These are phyloP conservation scores for Penicillium alfredii DNA, from an alignment of 495 filamentous ascomycete species.

Conservation along the genomic window DNA sequence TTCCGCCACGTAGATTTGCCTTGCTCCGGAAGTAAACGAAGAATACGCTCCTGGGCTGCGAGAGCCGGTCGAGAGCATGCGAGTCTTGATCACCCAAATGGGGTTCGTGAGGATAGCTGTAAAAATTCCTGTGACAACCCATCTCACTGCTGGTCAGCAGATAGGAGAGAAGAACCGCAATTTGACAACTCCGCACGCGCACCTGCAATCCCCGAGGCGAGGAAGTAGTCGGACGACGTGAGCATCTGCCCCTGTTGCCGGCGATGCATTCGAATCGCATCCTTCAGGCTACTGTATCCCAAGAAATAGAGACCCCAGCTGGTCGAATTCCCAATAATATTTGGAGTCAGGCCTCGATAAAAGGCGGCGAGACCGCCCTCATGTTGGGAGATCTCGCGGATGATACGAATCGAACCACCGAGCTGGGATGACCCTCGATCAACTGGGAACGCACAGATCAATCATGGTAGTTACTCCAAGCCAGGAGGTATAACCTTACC, in stretches of 20 bases:
- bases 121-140: slow-evolving; percentile 42
- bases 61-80: slow-evolving; percentile 83
- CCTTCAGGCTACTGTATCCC: slow-evolving; percentile 57
- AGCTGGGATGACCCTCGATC: slow-evolving; percentile 41
- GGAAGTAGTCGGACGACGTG: slow-evolving; percentile 72
- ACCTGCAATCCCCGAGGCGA: slow-evolving; percentile 73
- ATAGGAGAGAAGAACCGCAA: not conserved
- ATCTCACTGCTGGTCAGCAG: not conserved
- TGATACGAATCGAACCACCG: slow-evolving; percentile 50
- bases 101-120: slow-evolving; percentile 87
- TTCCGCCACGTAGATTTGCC: slow-evolving; percentile 57
- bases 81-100: slow-evolving; percentile 97
- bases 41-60: slow-evolving; percentile 71
- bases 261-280: slow-evolving; percentile 27
- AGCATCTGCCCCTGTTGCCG: slow-evolving; percentile 30
- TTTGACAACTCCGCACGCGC: slow-evolving; percentile 5
- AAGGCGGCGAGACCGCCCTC: slow-evolving; percentile 61
- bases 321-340: slow-evolving; percentile 82
- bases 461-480: too few species aligned
- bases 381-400: slow-evolving; percentile 47
- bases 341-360: slow-evolving; percentile 85
- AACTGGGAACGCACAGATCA: too few species aligned
- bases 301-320: slow-evolving; percentile 93
- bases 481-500: too few species aligned
- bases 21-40: slow-evolving; percentile 63